A percentile compares a stretch with the other conserved stretches of the same genome.
phyloP scores from a whole-genome alignment of 768 basidiomycete species.

The Ephemerocybe angulata region DNA sequence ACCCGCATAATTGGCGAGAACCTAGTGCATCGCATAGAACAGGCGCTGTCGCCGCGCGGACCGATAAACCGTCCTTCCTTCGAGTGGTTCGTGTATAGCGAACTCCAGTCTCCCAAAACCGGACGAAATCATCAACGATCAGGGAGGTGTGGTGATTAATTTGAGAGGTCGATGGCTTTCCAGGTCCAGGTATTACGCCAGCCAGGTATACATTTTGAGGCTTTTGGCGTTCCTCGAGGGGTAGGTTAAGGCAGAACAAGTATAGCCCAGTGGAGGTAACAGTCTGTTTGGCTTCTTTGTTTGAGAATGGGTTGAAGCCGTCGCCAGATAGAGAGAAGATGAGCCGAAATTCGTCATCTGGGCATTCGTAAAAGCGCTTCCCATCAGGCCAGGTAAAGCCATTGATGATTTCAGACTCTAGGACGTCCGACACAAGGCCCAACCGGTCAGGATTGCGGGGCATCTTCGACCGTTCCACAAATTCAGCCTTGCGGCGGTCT shows the following conservation, averaged over 20 bases:
- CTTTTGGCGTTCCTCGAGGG: conserved; percentile 21
- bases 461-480: neutral
- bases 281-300: conserved; percentile 21
- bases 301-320: conserved; percentile 29
- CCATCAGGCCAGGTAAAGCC: conserved; percentile 4
- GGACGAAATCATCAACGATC: conserved; percentile 33
- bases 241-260: conserved; percentile 31
- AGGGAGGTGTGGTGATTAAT: conserved; percentile 34
- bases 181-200: conserved; percentile 38
- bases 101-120: conserved; percentile 27
- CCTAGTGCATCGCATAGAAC: conserved; percentile 32
- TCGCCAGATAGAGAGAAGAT: conserved; percentile 28
- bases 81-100: conserved; percentile 17
- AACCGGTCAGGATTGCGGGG: neutral
- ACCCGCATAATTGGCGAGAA: conserved; percentile 23
- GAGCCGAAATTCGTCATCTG: neutral
- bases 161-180: conserved; percentile 25
- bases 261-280: conserved; percentile 24
- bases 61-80: conserved; percentile 16
- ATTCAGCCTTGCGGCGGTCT: neutral
- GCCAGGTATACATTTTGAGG: conserved; percentile 34
- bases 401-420: conserved; percentile 5
- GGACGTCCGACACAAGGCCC: neutral
- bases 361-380: conserved; percentile 5
- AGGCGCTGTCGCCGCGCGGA: conserved; percentile 24